Conservation (phyloP, 495 filamentous ascomycete genomes). For the Aspergillus diversus region DNA sequence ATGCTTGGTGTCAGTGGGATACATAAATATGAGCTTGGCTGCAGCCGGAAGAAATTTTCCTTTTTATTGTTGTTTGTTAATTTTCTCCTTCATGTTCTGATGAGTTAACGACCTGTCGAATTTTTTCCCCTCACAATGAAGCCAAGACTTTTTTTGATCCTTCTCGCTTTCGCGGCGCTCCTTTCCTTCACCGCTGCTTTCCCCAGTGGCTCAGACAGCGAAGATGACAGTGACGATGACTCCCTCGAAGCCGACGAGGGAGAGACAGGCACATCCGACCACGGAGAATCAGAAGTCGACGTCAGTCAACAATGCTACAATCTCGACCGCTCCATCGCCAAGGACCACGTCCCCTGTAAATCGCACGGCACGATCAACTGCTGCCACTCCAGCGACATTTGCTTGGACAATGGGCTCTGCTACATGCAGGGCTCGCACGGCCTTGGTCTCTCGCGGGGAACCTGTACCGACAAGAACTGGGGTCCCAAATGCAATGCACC, state of each 20-base stretch:
- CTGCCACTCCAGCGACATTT: conserved; percentile 18
- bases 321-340: conserved; percentile 16
- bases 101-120: no score
- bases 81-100: background rate
- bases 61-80: background rate
- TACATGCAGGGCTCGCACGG: conserved; percentile 13
- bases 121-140: no score
- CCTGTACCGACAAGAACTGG: conserved; percentile 7
- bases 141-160: background rate
- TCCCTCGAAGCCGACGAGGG: no score
- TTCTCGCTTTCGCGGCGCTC: background rate
- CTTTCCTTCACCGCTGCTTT: background rate
- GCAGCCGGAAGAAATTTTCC: background rate
- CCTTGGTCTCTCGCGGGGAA: conserved; percentile 11
- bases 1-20: no score
- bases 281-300: background rate
- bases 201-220: background rate
- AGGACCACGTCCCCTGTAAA: conserved; percentile 15
- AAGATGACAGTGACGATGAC: background rate
- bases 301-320: conserved; percentile 7
- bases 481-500: conserved; percentile 13
- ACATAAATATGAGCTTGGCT: no score
- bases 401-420: conserved; percentile 20
- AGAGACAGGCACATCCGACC: background rate
- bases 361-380: conserved; percentile 13